Percentiles rank a stretch among this genome's conserved stretches.
phyloP scores from a whole-genome alignment of 2,329 filamentous ascomycete species.

The Phyllosticta paracitricarpa region DNA sequence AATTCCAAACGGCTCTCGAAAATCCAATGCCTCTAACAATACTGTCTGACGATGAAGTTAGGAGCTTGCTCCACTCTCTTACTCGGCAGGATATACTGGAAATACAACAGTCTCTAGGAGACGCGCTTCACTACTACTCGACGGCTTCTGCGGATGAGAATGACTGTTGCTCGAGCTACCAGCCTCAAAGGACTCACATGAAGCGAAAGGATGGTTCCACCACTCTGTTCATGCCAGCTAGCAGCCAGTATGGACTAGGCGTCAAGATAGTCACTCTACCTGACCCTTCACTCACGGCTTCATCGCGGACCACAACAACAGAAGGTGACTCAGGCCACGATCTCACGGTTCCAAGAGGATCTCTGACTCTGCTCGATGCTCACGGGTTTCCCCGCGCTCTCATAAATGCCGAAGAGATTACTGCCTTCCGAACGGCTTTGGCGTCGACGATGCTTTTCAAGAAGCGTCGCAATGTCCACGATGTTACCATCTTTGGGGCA shows the following conservation, averaged over 20 bases:
- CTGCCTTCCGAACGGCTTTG: slow-evolving; percentile 58
- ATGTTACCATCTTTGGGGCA: slow-evolving; percentile 74
- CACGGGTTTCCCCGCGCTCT: slow-evolving; percentile 50
- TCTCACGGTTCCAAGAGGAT: slow-evolving; percentile 44
- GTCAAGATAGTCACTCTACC: slow-evolving; percentile 53
- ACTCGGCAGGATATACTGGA: slow-evolving; percentile 46
- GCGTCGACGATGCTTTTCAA: slow-evolving; percentile 52
- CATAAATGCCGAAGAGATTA: slow-evolving; percentile 58
- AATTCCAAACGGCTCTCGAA: background rate
- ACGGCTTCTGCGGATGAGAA: slow-evolving; percentile 46
- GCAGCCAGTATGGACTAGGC: slow-evolving; percentile 48
- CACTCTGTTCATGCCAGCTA: slow-evolving; percentile 59
- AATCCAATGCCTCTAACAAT: slow-evolving; percentile 49
- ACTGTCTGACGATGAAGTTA: slow-evolving; percentile 47
- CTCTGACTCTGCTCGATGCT: slow-evolving; percentile 49
- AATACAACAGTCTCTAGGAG: slow-evolving; percentile 48
- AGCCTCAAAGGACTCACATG: slow-evolving; percentile 52
- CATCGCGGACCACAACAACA: slow-evolving; percentile 14
- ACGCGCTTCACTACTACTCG: slow-evolving; percentile 55
- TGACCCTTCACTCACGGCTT: slow-evolving; percentile 2
- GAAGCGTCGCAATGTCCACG: slow-evolving; percentile 59
- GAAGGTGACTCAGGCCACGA: slow-evolving; percentile 14
- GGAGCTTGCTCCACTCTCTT: slow-evolving; percentile 44
- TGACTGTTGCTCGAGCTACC: slow-evolving; percentile 49
- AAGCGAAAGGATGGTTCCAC: slow-evolving; percentile 51